Evolutionary conservation across 345 rosid genomes (phyloP), one percentile per base, ranked within the genome.

Genomic region (Geranium rotundifolium): DNA sequence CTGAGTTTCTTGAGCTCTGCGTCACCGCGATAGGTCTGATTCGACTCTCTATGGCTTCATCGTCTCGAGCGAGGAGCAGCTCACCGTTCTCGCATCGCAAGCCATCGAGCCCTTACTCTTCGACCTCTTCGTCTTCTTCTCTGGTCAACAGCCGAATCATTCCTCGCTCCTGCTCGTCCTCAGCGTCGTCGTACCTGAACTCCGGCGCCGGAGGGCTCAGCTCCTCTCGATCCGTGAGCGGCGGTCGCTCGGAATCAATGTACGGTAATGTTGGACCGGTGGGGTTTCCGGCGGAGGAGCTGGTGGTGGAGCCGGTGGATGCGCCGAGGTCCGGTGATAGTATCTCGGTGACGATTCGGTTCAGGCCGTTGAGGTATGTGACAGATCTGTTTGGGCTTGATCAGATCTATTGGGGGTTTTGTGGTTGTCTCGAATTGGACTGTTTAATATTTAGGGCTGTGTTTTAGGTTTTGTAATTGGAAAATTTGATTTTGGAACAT

Each of bases 261-360:
- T 68, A 63, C 49, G 76, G 79, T 41, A 52, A 58, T 59, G 74
- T 49, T n/a, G 57, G 86, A 19, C 88, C 95, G 23, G 85, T 81
- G 10, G 81, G 71, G 14, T 90, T 75, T 66, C 76, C 81, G 0
- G 52, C 86, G 3, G 99, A 90, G 37, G 99, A 87, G 77, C 69
- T 95, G 68, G 61, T 82, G 46, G 80, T 78, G 4, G 96, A 86
- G 71, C 82, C 83, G n/a, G 9, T 75, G 72, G 96, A 83, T 5
- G 72, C 74, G 55, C 67, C 83, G 67, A 81, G 78, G 76, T 79
- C 89, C 10, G 90, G 85, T 12, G 97, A 95, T 70, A 95, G 96
- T 67, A 90, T 95, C 29, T 90, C 95, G 57, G 99, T 95, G 60
- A 90, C 99, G 73, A 87, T 95, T 78, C 91, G 99, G 63, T 95